Evolutionary conservation across 2,329 filamentous ascomycete genomes (phyloP).

Genomic region (Cucurbitaria berberidis): DNA sequence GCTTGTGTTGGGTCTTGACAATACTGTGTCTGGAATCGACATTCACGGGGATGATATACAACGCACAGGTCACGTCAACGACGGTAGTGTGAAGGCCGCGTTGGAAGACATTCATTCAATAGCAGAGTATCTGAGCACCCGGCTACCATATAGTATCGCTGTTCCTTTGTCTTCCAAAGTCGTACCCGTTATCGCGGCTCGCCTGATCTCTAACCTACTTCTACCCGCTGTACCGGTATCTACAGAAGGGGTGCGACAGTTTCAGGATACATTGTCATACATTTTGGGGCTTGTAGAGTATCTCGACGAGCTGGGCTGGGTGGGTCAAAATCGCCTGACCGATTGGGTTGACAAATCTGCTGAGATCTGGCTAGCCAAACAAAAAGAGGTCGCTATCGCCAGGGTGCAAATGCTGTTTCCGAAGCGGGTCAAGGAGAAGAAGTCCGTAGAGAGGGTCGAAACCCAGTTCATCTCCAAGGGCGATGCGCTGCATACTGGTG

Average conservation of each 20-base stretch:
- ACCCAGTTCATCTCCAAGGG: slow-evolving; percentile 77
- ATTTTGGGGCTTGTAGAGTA: slow-evolving; percentile 69
- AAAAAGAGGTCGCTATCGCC: slow-evolving; percentile 79
- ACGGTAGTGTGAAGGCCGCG: slow-evolving; percentile 37
- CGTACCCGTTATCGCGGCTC: slow-evolving; percentile 70
- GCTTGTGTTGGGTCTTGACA: slow-evolving; percentile 52
- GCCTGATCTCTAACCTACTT: slow-evolving; percentile 76
- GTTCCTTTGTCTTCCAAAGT: slow-evolving; percentile 69
- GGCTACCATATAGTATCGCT: slow-evolving; percentile 57
- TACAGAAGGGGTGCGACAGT: slow-evolving; percentile 71
- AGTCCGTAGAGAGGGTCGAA: slow-evolving; percentile 81
- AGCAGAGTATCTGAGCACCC: slow-evolving; percentile 58
- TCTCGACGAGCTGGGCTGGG: slow-evolving; percentile 69
- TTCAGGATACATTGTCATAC: slow-evolving; percentile 72
- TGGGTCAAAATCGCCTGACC: slow-evolving; percentile 65
- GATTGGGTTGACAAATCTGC: slow-evolving; percentile 84
- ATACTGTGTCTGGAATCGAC: slow-evolving; percentile 37
- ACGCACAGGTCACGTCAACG: slow-evolving; percentile 31
- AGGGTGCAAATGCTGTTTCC: slow-evolving; percentile 73
- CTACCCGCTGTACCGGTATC: slow-evolving; percentile 77
- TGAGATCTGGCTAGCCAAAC: slow-evolving; percentile 82
- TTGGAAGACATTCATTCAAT: slow-evolving; percentile 47
- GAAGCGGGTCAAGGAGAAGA: slow-evolving; percentile 69
- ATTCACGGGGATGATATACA: slow-evolving; percentile 46
- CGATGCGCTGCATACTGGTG: slow-evolving; percentile 67